These are phyloP conservation scores for Herpetomonas samuelpessoai DNA, from an alignment of 208 protist genomes.

Conservation along the genomic window DNA sequence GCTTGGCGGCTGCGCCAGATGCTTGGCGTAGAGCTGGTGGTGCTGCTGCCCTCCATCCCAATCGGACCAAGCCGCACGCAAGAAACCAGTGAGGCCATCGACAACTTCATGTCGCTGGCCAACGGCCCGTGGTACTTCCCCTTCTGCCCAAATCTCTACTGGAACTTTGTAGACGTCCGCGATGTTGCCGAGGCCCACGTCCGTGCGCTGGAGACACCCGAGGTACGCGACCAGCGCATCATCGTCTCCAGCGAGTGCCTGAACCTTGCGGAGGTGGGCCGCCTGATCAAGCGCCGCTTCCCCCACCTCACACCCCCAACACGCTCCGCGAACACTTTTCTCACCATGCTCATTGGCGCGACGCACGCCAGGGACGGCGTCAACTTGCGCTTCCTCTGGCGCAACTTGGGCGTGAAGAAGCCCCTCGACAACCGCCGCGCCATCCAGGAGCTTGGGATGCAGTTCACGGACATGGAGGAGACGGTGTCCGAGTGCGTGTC, in stretches of 20 bases:
- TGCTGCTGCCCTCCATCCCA: constrained; percentile 79
- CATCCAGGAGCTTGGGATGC: constrained; percentile 48
- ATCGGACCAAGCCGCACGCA: constrained; percentile 83
- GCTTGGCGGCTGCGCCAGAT: constrained; percentile 87
- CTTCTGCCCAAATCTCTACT: constrained; percentile 81
- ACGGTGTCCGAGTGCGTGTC: constrained; percentile 71
- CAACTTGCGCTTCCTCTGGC: constrained; percentile 81
- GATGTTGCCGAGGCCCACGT: constrained; percentile 87
- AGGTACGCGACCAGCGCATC: constrained; percentile 78
- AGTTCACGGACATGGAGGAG: constrained; percentile 73
- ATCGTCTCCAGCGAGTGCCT: constrained; percentile 81
- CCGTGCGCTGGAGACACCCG: constrained; percentile 64
- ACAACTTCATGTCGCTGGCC: constrained; percentile 64
- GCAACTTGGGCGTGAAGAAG: constrained; percentile 77
- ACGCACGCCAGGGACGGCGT: constrained; percentile 39
- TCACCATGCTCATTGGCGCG: constrained; percentile 67
- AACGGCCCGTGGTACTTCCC: constrained; percentile 68
- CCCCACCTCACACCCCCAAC: constrained; percentile 80
- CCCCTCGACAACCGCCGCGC: constrained; percentile 61
- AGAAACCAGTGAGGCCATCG: constrained; percentile 81
- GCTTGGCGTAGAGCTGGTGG: constrained; percentile 86
- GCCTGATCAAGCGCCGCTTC: constrained; percentile 67
- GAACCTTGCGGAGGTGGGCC: constrained; percentile 64
- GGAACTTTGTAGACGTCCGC: constrained; percentile 90
- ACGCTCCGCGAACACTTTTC: constrained; percentile 68